Percentiles rank a stretch among this genome's conserved stretches.
These are phyloP conservation scores for Metschnikowia rubicola DNA, from an alignment of 805 yeast species.

Conservation along the genomic window DNA sequence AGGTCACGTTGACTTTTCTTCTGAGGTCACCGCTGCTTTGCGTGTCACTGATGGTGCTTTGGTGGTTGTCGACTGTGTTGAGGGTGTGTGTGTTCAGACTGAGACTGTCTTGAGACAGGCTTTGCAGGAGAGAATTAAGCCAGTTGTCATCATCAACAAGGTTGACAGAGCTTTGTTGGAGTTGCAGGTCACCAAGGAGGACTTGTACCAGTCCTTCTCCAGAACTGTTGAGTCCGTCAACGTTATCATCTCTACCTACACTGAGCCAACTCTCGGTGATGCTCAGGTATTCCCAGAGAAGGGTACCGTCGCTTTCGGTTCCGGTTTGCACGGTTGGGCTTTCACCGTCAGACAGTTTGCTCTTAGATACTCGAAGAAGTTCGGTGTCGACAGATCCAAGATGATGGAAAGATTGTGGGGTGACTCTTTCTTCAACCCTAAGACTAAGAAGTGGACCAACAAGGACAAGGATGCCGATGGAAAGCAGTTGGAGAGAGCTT, in stretches of 20 bases:
- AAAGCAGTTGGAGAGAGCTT: slow-evolving; percentile 94
- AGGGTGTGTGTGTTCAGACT: slow-evolving; percentile 99
- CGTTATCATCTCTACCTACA: slow-evolving; percentile 95
- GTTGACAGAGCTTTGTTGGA: slow-evolving; percentile 99
- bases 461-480: slow-evolving; percentile 95
- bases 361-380: slow-evolving; percentile 95
- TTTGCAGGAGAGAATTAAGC: slow-evolving; percentile 98
- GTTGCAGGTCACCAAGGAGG: slow-evolving; percentile 98
- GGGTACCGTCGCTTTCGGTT: slow-evolving; percentile 99
- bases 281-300: slow-evolving; percentile 97
- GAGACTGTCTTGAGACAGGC: slow-evolving; percentile 99
- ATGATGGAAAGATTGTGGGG: slow-evolving; percentile 99
- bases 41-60: slow-evolving; percentile 99
- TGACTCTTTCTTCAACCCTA: slow-evolving; percentile 99
- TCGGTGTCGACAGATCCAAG: slow-evolving; percentile 97
- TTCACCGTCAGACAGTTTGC: slow-evolving; percentile 99
- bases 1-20: slow-evolving; percentile 99
- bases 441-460: slow-evolving; percentile 99
- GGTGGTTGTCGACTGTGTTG: slow-evolving; percentile 98
- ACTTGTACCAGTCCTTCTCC: slow-evolving; percentile 94
- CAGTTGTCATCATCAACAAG: slow-evolving; percentile 97
- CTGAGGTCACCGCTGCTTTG: slow-evolving; percentile 99
- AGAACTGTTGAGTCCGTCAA: slow-evolving; percentile 99
- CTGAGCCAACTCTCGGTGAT: slow-evolving; percentile 89
- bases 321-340: slow-evolving; percentile 99